Base-by-base conservation (phyloP, 305 asterid species). In the Rubia occidens region DNA sequence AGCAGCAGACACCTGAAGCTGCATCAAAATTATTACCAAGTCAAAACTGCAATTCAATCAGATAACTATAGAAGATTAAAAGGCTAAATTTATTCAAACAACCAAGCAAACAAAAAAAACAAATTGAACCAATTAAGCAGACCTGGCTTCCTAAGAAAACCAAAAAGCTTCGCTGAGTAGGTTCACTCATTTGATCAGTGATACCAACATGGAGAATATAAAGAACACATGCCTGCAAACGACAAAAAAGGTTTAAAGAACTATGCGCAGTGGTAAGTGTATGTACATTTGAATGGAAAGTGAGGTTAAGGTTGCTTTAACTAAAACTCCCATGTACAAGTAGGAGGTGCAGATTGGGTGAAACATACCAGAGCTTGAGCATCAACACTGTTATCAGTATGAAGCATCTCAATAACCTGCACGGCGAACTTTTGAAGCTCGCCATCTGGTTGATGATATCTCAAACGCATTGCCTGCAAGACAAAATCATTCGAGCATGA, bases 171-270 rank as follows among this genome's bases (percentile, higher is more conserved):
- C 96, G 86, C 84, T 95, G 99, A 76, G 96, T 88, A 67, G 99
- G 90, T 75, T 95, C 99, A 35, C 89, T 86, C 99, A 95, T 89
- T 82, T 89, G 98, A 83, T 95, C 99, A 69, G 93, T 89, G 76
- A 95, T 72, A 74, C 99, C 99, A 40, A 95, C 96, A 73, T 96
- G 88, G 74, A 95, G 80, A 53, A 91, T 83, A 77, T 95, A 95
- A 54, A 95, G 85, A 68, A 95, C 96, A 77, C 99, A 95, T 69
- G 99, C 99, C 99, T 95, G 84, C 85, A 86, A 83, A 81, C 66
- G 72, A 62, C 66, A 83, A 17, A 49, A 73, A 77, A 80, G 78
- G 67, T 73, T 80, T 70, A 87, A 69, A 78, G 77, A 55, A 17
- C 20, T 6, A 21, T 4, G n/a, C 26, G 6, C 40, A 37, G 58